Conservation (phyloP, 2,329 filamentous ascomycete species). For the Zymoseptoria brevis region DNA sequence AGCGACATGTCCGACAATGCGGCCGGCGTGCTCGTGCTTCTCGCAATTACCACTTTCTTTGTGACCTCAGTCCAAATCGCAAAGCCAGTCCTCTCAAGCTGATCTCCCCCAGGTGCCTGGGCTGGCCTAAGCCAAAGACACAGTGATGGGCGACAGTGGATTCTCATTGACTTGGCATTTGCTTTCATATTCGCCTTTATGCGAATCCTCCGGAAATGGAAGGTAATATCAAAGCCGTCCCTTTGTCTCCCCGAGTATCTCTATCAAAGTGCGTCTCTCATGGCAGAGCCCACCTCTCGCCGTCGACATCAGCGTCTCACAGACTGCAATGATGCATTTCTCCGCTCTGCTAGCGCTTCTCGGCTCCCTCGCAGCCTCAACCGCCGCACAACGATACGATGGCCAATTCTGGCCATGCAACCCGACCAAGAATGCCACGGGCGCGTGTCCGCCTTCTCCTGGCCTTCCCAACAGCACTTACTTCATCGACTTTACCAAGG, state of each 20-base stretch:
- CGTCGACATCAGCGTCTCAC: background rate
- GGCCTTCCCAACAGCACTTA: constrained; percentile 14
- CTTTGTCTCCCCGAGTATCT: background rate
- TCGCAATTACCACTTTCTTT: background rate
- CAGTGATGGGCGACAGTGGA: background rate
- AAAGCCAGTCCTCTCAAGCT: background rate
- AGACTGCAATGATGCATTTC: background rate
- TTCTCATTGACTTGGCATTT: background rate
- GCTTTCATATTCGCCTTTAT: background rate
- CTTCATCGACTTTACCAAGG: constrained; percentile 17
- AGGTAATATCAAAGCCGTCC: background rate
- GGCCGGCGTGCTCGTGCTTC: background rate
- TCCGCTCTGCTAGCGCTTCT: background rate
- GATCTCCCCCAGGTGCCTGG: background rate
- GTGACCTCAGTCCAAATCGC: background rate
- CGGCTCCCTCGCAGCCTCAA: background rate
- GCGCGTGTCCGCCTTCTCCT: constrained; percentile 11
- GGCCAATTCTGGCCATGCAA: constrained; percentile 17
- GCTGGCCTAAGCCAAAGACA: background rate
- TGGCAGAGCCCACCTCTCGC: background rate
- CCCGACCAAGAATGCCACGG: constrained; percentile 13
- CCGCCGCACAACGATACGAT: constrained; percentile 8
- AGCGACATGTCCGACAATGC: background rate
- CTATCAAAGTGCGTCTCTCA: background rate
- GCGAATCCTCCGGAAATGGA: background rate